Conservation (phyloP, 1,284 basidiomycete genomes). For the Fomitopsis palustris region DNA sequence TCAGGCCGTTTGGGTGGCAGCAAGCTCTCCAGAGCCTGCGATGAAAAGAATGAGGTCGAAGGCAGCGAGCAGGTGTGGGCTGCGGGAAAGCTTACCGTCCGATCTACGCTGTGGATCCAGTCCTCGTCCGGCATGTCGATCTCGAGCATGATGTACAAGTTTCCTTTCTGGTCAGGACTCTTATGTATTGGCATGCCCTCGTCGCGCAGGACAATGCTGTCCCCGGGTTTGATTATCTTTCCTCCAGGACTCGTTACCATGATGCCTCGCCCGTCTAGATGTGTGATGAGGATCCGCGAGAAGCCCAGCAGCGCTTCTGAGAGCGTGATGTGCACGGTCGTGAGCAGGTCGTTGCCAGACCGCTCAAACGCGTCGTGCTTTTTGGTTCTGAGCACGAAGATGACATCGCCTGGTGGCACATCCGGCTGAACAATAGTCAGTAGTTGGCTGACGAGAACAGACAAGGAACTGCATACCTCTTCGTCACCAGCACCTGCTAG, state of each 20-base stretch:
- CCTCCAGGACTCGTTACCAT: conserved; percentile 69
- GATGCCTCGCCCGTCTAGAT: conserved; percentile 88
- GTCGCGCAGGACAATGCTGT: conserved; percentile 70
- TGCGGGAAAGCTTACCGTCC: conserved; percentile 38
- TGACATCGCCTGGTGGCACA: conserved; percentile 81
- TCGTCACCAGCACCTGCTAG: conserved; percentile 90
- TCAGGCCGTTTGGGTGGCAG: conserved; percentile 74
- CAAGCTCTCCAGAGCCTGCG: conserved; percentile 58
- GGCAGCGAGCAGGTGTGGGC: not conserved
- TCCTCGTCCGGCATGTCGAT: conserved; percentile 81
- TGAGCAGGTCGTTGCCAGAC: conserved; percentile 73
- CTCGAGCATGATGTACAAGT: conserved; percentile 77
- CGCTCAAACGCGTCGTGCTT: conserved; percentile 81
- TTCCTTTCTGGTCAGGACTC: conserved; percentile 65
- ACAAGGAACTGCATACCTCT: conserved; percentile 44
- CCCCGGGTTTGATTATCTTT: conserved; percentile 72
- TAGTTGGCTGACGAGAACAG: not conserved
- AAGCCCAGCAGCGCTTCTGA: conserved; percentile 92
- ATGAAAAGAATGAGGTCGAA: not conserved
- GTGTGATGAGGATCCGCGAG: conserved; percentile 80
- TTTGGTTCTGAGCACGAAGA: conserved; percentile 74
- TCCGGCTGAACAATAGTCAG: conserved; percentile 53
- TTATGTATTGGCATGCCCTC: conserved; percentile 88
- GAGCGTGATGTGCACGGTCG: conserved; percentile 79
- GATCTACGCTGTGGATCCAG: conserved; percentile 64